Base-by-base conservation (phyloP, 1,284 basidiomycete species). In the Rhodotorula sp. region DNA sequence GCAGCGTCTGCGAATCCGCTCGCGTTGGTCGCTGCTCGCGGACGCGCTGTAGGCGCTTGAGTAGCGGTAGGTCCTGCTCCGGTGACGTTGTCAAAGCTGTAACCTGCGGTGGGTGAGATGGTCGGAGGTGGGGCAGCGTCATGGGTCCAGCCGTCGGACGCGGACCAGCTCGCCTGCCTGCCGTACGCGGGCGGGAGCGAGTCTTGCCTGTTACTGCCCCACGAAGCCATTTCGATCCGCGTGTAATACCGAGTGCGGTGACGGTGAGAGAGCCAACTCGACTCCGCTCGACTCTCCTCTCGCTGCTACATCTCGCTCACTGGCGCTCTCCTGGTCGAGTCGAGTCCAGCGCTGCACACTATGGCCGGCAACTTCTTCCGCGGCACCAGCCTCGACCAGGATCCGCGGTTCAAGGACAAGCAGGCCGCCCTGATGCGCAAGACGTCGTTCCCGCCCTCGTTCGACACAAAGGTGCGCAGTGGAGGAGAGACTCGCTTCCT, bases 401-500 rank as follows among this genome's bases (percentile, higher is more conserved):
- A 83, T 68, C 77, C 78, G 23, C 88, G 96, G 67, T 98, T 97
- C 83, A 91, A 90, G 63, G 92, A 98, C 88, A 98, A 99, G 84
- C 93, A 97, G 83, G 84, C 89, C 61, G 91, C 91, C 78, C 86
- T 95, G 52, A 87, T 97, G 76, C 93, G 91, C 83, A 83, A 87
- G 18, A 91, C 94, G 83, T 94, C 94, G 82, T 97, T 97, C 80
- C 93, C 94, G 7, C 81, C 90, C 5, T 87, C 92, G 79, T 97
- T 97, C 79, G 89, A 91, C 61, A 89, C 91, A 82, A 94, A 95
- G 86, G 93, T 64, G 18, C 39, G 4, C 29, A 31, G 54, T 62
- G 79, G 46, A 71, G 39, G 1, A 39, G 10, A 4, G 29, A 29
- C 8, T 47, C 20, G 31, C 47, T 15, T 49, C 39, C 61, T 69